Evolutionary conservation across 2,329 filamentous ascomycete genomes (phyloP), one percentile per base, ranked within the genome.

Genomic region (Thelonectria discophora): DNA sequence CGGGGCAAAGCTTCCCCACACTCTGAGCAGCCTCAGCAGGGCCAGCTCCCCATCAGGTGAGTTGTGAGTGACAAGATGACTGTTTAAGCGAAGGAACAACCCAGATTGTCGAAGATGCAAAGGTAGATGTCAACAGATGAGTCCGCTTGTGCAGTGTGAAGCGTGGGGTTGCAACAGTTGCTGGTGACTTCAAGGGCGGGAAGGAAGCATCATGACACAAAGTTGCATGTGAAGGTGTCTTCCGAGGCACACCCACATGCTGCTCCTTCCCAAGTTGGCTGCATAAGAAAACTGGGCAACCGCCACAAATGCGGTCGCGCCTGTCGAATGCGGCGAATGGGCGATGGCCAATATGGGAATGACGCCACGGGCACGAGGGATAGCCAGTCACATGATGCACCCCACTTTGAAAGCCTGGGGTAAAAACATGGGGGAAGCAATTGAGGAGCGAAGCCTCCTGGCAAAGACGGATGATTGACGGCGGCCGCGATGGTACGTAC

Each of bases 161-260:
- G 43, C 39, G 55, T 53, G 52, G 37, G 47, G 57, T 50, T 20
- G 27, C 11, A 39, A 49, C 46, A 30, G 42, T 37, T 48, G 47
- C 27, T 64, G 59, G 49, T 62, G 46, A 58, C 59, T 40, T 54
- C 60, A 52, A 59, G 55, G 55, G 48, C 55, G 55, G 51, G 46
- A 42, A 51, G 40, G 55, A 45, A 59, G 42, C 18, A 50, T 57
- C 55, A 56, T 63, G 62, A 69, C 69, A 65, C 13, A 30, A 15
- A 30, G 45, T 47, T 47, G 67, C 70, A 72, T 72, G 70, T 72
- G 70, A 72, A 72, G 60, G 65, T 58, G 53, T 60, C 64, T 70
- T 69, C 70, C 70, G 70, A 72, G 70, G 70, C 67, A 71, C 67
- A 60, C 62, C 65, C 69, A 71, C 69, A 70, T 67, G 69, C 57